Conservation (phyloP, 805 yeast genomes). For the Candida nonsorbophila region DNA sequence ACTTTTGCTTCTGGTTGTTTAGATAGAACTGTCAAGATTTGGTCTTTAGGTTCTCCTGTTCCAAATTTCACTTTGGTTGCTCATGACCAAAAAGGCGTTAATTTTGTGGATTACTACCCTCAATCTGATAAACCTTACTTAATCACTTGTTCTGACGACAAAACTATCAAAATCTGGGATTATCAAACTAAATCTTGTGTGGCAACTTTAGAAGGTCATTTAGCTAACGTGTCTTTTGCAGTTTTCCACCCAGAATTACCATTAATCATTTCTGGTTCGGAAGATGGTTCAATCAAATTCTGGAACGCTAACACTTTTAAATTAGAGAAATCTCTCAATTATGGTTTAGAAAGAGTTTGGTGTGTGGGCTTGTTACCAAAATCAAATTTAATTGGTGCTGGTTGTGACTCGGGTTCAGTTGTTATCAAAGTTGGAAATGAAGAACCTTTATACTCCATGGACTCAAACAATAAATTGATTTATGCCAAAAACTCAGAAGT, state of each 20-base stretch:
- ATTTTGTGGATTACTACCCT: conserved; percentile 95
- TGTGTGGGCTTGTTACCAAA: conserved; percentile 72
- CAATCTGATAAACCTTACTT: conserved; percentile 95
- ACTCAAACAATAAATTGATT: conserved; percentile 83
- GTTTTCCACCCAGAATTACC: conserved; percentile 98
- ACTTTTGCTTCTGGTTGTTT: conserved; percentile 97
- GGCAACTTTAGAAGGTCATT: conserved; percentile 90
- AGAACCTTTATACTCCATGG: conserved; percentile 92
- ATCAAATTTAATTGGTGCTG: conserved; percentile 79
- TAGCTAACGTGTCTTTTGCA: conserved; percentile 93
- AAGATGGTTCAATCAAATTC: conserved; percentile 88
- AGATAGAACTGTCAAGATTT: conserved; percentile 93
- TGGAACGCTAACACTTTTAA: conserved; percentile 96
- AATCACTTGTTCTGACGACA: conserved; percentile 87
- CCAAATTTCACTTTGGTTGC: conserved; percentile 92
- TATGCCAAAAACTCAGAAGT: conserved; percentile 91
- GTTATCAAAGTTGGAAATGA: conserved; percentile 88
- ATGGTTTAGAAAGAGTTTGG: conserved; percentile 96
- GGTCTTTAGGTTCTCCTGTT: conserved; percentile 84
- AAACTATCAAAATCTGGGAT: conserved; percentile 88
- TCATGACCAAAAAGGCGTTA: conserved; percentile 90
- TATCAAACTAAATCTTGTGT: conserved; percentile 95
- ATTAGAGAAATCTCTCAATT: conserved; percentile 84
- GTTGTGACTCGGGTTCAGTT: conserved; percentile 93
- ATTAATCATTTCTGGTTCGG: conserved; percentile 90